Conservation (phyloP, 2,329 filamentous ascomycete genomes). For the Sordariomycetes sp. region DNA sequence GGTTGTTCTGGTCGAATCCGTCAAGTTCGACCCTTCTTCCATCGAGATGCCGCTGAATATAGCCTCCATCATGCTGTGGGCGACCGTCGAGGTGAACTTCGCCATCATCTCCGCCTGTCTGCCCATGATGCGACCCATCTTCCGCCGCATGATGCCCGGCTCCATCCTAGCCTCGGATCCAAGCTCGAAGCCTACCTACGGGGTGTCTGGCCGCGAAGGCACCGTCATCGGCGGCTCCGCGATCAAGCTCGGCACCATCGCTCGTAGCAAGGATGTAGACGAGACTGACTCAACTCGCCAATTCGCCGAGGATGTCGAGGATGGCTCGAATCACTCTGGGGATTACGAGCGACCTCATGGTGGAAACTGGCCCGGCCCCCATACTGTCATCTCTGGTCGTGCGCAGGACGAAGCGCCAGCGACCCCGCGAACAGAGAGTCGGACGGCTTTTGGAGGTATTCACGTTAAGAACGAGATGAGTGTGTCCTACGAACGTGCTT, state of each 20-base stretch:
- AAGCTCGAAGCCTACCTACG: neutral
- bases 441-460: neutral
- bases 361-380: neutral
- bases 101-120: conserved; percentile 2
- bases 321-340: neutral
- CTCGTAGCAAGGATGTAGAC: neutral
- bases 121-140: conserved; percentile 2
- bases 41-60: conserved; percentile 3
- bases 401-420: too few relatives aligned
- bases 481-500: conserved; percentile 1
- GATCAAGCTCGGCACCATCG: neutral
- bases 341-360: neutral
- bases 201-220: neutral
- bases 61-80: conserved; percentile 3
- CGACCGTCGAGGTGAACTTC: conserved; percentile 4
- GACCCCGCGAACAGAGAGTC: too few relatives aligned
- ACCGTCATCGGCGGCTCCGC: neutral
- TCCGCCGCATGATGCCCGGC: neutral
- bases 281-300: conserved; percentile 1
- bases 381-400: neutral
- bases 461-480: conserved; percentile 3
- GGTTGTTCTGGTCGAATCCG: conserved; percentile 1
- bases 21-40: conserved; percentile 1
- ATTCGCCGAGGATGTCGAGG: conserved; percentile 1
- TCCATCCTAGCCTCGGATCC: neutral